Base-by-base conservation (phyloP, 257 asterid genomes). In the Lycium barbarum region DNA sequence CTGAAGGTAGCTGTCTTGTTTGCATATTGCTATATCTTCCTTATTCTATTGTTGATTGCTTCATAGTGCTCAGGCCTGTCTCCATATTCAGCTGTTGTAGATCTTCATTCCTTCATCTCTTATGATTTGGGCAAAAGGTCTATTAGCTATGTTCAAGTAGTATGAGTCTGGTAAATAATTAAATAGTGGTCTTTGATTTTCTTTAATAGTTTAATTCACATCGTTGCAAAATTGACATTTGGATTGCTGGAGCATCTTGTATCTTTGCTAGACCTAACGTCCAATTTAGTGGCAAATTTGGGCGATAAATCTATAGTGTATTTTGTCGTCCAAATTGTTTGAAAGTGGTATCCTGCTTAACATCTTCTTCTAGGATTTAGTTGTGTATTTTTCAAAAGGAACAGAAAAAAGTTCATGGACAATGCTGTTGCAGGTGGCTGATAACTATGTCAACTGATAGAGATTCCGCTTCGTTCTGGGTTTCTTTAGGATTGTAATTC, bases 1-100 rank as follows among this genome's bases (percentile, higher is more conserved):
- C 79, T 91, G 58, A 88, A 93, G 98, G 99, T 96, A 81, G 84
- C 38, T 81, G 84, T 80, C 71, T 85, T 22, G 18, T 73, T 55
- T 66, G 20, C 40, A 20, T 73, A 6, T 74, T 49, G 61, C 81
- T 47, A 74, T 74, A 20, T 15, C 4, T 62, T 20, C 36, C 68
- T 3, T 74, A 12, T 74, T 74, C 81, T 22, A 13, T 49, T 13
- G 45, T 74, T 49, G 62, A 74, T 74, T 74, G 81, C 22, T 74
- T 49, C 62, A 74, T 74, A 74, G 81, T 11, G n/a, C 81, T 0
- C 81, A 11, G 14, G 7, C 58, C 11, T 15, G 3, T 73, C 80
- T 49, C 35, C 13, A 3, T 62, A 9, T 10, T 74, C 17, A 6
- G 59, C 49, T 20, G 33, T 72, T 71, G 36, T 73, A 45, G 58